Evolutionary conservation across 2,329 filamentous ascomycete species (phyloP).

Genomic region (Phialophora verrucosa): DNA sequence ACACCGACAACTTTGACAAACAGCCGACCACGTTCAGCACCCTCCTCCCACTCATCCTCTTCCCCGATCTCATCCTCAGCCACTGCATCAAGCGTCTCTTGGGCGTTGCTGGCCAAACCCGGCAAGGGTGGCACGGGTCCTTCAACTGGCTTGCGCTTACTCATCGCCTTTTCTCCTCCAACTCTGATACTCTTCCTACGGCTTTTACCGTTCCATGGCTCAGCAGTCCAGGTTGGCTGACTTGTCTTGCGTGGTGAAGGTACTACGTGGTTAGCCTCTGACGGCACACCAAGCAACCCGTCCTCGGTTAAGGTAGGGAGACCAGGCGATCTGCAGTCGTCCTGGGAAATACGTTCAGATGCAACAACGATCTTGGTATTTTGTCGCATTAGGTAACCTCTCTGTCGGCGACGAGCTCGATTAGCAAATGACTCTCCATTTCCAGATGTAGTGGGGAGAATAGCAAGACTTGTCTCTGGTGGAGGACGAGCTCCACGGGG

Average conservation of each 20-base stretch:
- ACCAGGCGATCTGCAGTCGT: slow-evolving; percentile 48
- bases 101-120: slow-evolving; percentile 81
- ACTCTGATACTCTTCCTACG: slow-evolving; percentile 69
- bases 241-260: slow-evolving; percentile 75
- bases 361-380: slow-evolving; percentile 97
- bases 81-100: slow-evolving; percentile 66
- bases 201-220: slow-evolving; percentile 89
- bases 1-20: slow-evolving; percentile 99
- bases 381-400: slow-evolving; percentile 97
- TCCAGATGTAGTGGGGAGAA: slow-evolving; percentile 21
- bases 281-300: slow-evolving; percentile 34
- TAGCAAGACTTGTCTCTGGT: slow-evolving; percentile 4
- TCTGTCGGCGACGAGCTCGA: slow-evolving; percentile 71
- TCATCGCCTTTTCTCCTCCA: slow-evolving; percentile 58
- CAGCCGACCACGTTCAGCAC: slow-evolving; percentile 82
- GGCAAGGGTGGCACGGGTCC: slow-evolving; percentile 82
- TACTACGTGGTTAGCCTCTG: slow-evolving; percentile 41
- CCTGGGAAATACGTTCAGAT: slow-evolving; percentile 72
- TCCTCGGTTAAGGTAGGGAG: slow-evolving; percentile 49
- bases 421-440: slow-evolving; percentile 63
- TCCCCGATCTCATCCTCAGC: slow-evolving; percentile 71
- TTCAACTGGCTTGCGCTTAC: slow-evolving; percentile 64
- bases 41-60: slow-evolving; percentile 67
- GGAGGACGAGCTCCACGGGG: slow-evolving; percentile 31
- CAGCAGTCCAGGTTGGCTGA: slow-evolving; percentile 92